Percentiles rank a stretch among this genome's conserved stretches.
Evolutionary conservation across 2,329 filamentous ascomycete species (phyloP).

Genomic region (Polychaeton citri): DNA sequence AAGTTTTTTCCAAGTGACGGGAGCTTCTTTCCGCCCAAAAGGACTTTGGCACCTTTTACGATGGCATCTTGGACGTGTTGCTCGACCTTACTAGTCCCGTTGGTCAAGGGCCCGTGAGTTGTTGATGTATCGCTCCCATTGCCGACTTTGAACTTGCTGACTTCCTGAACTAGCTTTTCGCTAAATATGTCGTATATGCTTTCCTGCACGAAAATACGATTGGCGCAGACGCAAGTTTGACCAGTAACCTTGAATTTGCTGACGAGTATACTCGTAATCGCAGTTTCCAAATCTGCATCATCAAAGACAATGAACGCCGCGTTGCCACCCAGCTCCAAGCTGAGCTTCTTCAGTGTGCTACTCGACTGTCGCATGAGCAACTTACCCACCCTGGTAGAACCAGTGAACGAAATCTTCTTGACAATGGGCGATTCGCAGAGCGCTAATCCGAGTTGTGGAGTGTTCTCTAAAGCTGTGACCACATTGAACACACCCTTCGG

Average conservation of each 20-base stretch:
- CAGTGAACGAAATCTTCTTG: conserved; percentile 20
- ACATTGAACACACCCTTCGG: conserved; percentile 16
- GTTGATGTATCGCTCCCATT: conserved; percentile 38
- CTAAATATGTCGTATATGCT: conserved; percentile 31
- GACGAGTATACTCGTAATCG: conserved; percentile 13
- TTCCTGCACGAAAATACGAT: conserved; percentile 40
- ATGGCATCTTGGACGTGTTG: conserved; percentile 30
- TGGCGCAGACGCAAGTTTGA: conserved; percentile 23
- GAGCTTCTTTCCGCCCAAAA: not conserved
- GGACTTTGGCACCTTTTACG: conserved; percentile 33
- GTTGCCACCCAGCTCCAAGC: conserved; percentile 21
- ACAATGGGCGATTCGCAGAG: conserved; percentile 12
- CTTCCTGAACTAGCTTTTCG: conserved; percentile 29
- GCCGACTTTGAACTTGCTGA: conserved; percentile 56
- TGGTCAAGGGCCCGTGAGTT: conserved; percentile 2
- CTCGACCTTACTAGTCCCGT: not conserved
- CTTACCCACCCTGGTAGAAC: conserved; percentile 18
- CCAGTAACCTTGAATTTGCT: conserved; percentile 17
- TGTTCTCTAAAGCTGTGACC: conserved; percentile 10
- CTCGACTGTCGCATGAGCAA: conserved; percentile 14
- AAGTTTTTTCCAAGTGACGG: not conserved
- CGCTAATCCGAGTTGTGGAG: conserved; percentile 10
- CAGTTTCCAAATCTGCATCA: conserved; percentile 18
- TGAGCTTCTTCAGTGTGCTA: conserved; percentile 15
- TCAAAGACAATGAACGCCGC: conserved; percentile 22